phyloP scores from a whole-genome alignment of 768 basidiomycete species.

The Hydnum rufescens region DNA sequence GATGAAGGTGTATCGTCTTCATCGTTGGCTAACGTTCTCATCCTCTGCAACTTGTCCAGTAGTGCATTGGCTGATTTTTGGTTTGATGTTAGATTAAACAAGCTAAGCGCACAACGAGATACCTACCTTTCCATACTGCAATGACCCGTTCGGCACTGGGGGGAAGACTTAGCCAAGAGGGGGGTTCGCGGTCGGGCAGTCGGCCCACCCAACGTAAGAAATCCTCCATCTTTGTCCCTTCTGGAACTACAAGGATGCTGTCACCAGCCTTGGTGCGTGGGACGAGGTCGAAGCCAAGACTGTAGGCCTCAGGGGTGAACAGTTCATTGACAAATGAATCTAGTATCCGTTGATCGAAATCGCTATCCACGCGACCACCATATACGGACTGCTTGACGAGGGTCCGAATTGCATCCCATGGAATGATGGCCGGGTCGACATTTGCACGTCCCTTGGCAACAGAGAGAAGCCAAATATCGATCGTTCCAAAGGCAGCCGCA shows the following conservation, averaged over 20 bases:
- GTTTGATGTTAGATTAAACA: too few relatives aligned
- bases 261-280: conserved; percentile 30
- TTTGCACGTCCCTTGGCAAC: conserved; percentile 79
- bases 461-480: conserved; percentile 71
- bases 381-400: too few relatives aligned
- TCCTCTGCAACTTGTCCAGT: conserved; percentile 74
- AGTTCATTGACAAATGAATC: conserved; percentile 84
- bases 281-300: conserved; percentile 81
- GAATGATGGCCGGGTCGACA: conserved; percentile 61
- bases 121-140: conserved; percentile 69
- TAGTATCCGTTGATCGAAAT: conserved; percentile 83
- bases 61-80: conserved; percentile 45
- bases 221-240: conserved; percentile 81
- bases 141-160: conserved; percentile 85
- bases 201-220: conserved; percentile 80
- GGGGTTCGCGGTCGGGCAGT: conserved; percentile 83
- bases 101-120: too few relatives aligned
- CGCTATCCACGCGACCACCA: conserved; percentile 86
- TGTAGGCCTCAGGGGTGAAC: conserved; percentile 77
- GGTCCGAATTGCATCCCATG: conserved; percentile 84
- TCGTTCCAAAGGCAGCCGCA: conserved; percentile 76
- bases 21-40: conserved; percentile 75
- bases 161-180: conserved; percentile 85
- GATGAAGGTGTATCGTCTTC: conserved; percentile 44
- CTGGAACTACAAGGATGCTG: conserved; percentile 50